Conservation (phyloP, 2,329 filamentous ascomycete species). For the Aureobasidium subglaciale region DNA sequence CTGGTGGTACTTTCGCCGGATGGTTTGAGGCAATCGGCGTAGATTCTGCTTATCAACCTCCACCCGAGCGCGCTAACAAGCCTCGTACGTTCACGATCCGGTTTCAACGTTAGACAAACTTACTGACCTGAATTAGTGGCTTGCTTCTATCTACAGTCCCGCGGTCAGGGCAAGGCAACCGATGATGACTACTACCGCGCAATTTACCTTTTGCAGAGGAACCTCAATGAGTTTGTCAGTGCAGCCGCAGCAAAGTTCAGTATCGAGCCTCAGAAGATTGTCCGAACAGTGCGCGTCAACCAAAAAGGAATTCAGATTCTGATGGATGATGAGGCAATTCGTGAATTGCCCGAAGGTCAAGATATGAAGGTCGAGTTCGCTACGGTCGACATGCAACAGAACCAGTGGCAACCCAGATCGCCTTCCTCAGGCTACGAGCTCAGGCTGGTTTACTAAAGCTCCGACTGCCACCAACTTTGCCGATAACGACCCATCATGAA, state of each 20-base stretch:
- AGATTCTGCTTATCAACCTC: conserved; percentile 77
- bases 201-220: conserved; percentile 75
- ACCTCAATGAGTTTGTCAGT: conserved; percentile 63
- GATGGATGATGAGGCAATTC: conserved; percentile 83
- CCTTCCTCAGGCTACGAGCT: conserved; percentile 42
- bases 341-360: conserved; percentile 78
- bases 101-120: conserved; percentile 1
- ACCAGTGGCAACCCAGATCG: conserved; percentile 38
- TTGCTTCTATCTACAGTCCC: conserved; percentile 73
- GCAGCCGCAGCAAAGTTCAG: conserved; percentile 73
- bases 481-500: conserved; percentile 10
- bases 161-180: conserved; percentile 41
- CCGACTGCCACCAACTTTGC: background rate
- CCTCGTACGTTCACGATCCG: conserved; percentile 43
- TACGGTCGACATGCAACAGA: conserved; percentile 41
- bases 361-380: conserved; percentile 73
- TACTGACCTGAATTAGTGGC: conserved; percentile 53
- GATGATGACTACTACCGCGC: conserved; percentile 68
- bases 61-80: conserved; percentile 62
- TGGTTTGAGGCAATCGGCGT: conserved; percentile 91
- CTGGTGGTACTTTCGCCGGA: conserved; percentile 60
- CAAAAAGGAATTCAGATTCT: conserved; percentile 72
- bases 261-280: conserved; percentile 64
- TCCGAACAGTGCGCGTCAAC: conserved; percentile 65
- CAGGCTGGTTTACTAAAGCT: conserved; percentile 39